Percentiles rank a stretch among this genome's conserved stretches.
These are phyloP conservation scores for Phytopythium sindhum DNA, from an alignment of 352 stramenopile species.

Conservation along the genomic window DNA sequence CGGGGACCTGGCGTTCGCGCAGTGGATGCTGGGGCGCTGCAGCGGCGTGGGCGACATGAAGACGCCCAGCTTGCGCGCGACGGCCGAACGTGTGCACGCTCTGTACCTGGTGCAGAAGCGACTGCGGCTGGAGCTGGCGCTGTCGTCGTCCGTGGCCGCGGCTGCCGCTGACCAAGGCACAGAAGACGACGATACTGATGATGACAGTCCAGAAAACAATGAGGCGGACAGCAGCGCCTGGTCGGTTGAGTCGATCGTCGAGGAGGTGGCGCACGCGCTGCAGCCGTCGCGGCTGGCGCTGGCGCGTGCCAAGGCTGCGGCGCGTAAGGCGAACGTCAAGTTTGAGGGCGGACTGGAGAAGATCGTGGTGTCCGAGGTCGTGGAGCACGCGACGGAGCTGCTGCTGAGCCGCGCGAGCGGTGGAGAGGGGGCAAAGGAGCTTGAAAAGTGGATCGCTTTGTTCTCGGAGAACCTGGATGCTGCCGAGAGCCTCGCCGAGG, in stretches of 20 bases:
- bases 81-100: constrained; percentile 28
- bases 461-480: constrained; percentile 18
- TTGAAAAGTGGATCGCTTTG: constrained; percentile 46
- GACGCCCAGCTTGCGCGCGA: constrained; percentile 23
- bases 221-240: constrained; percentile 2
- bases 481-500: constrained; percentile 6
- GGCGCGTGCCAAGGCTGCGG: constrained; percentile 14
- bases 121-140: constrained; percentile 39
- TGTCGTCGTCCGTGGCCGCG: constrained; percentile 6
- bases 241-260: constrained; percentile 21
- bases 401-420: constrained; percentile 42
- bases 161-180: constrained; percentile 9
- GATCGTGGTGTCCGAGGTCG: constrained; percentile 46
- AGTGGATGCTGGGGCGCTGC: constrained; percentile 62
- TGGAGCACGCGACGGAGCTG: constrained; percentile 67
- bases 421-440: constrained; percentile 21
- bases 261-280: constrained; percentile 34
- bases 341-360: constrained; percentile 28
- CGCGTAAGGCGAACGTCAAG: constrained; percentile 18
- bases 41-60: constrained; percentile 32
- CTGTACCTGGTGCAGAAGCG: constrained; percentile 46
- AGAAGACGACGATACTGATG: constrained; percentile 5
- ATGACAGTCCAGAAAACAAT: neutral
- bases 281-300: constrained; percentile 24
- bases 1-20: constrained; percentile 39